Conservation (phyloP, 2,329 filamentous ascomycete genomes). For the Chrysoporthe austroafricana region DNA sequence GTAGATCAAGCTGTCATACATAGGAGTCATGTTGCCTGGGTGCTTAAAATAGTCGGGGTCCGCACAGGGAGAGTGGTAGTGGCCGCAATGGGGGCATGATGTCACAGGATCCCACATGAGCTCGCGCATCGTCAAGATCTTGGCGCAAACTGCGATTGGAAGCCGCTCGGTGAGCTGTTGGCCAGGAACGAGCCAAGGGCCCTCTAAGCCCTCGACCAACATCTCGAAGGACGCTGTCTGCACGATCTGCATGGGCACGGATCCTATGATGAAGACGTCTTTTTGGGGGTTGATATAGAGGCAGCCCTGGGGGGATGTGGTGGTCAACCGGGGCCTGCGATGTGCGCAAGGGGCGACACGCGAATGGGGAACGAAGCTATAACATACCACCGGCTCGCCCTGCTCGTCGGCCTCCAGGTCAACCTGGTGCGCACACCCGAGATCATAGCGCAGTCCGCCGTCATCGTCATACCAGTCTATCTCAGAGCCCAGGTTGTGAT, state of each 20-base stretch:
- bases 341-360: neutral
- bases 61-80: neutral
- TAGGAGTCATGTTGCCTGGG: neutral
- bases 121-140: conserved; percentile 14
- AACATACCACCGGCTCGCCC: neutral
- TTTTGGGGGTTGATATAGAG: conserved; percentile 13
- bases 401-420: neutral
- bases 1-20: neutral
- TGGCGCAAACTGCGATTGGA: neutral
- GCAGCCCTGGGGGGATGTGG: neutral
- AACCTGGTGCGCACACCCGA: neutral
- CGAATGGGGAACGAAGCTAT: neutral
- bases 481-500: neutral
- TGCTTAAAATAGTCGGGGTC: neutral
- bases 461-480: neutral
- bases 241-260: conserved; percentile 2
- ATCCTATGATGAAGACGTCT: conserved; percentile 17
- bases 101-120: conserved; percentile 15
- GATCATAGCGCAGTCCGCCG: neutral
- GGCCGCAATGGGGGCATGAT: conserved; percentile 4
- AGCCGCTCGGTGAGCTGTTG: conserved; percentile 12
- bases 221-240: neutral
- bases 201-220: neutral
- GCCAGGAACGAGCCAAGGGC: conserved; percentile 6
- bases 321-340: neutral